Conservation (phyloP, 2,329 filamentous ascomycete genomes). For the Chalaropsis ovoidea region DNA sequence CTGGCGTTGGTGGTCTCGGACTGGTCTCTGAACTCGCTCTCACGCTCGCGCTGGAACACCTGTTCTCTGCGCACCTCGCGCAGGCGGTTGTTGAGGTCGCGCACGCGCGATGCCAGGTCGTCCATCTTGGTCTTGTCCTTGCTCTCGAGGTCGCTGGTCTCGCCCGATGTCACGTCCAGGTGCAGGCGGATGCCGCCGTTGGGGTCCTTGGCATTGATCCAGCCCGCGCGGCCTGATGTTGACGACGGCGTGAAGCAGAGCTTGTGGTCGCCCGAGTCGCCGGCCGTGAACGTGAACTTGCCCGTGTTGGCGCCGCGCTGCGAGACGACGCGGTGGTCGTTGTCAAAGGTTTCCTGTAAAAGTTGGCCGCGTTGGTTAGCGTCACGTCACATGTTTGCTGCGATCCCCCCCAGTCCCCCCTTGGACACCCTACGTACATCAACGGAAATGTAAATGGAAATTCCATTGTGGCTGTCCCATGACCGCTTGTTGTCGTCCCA, state of each 20-base stretch:
- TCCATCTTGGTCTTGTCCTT: conserved; percentile 87
- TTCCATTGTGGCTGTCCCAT: conserved; percentile 63
- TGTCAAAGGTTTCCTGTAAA: conserved; percentile 84
- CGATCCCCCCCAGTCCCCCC: too few relatives aligned
- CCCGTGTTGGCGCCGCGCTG: conserved; percentile 67
- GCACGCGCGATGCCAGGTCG: conserved; percentile 78
- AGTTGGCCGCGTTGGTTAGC: conserved; percentile 6
- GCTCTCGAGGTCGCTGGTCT: conserved; percentile 87
- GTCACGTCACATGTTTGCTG: conserved; percentile 11
- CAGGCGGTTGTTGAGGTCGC: conserved; percentile 77
- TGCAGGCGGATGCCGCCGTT: conserved; percentile 73
- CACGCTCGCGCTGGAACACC: conserved; percentile 92
- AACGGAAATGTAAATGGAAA: conserved; percentile 83
- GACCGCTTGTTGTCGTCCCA: conserved; percentile 59
- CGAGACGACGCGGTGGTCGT: conserved; percentile 89
- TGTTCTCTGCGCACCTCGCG: conserved; percentile 88
- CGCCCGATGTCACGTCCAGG: conserved; percentile 86
- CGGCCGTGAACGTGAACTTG: conserved; percentile 90
- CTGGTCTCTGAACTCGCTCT: conserved; percentile 96
- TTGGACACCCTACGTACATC: conserved; percentile 46
- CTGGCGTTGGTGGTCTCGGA: conserved; percentile 86
- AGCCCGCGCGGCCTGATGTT: conserved; percentile 56
- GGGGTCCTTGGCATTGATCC: conserved; percentile 55
- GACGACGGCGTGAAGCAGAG: conserved; percentile 87
- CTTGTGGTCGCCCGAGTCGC: conserved; percentile 88